Base-by-base conservation (phyloP, 306 rosid species). In the Fagus crenata region DNA sequence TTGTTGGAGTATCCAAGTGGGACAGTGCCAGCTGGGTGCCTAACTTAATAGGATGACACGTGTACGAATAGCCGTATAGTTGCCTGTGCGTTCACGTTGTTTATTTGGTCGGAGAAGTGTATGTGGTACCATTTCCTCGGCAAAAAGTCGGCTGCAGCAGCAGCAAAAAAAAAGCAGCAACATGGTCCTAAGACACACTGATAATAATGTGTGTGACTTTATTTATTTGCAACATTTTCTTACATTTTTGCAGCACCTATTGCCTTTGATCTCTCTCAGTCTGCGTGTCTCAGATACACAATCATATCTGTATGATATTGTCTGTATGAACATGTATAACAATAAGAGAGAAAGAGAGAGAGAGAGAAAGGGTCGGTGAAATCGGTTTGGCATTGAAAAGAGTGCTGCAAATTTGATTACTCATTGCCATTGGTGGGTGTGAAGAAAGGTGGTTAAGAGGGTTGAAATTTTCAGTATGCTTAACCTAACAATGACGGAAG, bases 21-120 rank as follows among this genome's bases (percentile, higher is more conserved):
- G 84, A 55, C 86, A 65, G 7, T 31, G 31, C 81, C 84, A 88
- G 87, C 88, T 89, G 89, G 81, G 85, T 40, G 68, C 80, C 89
- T 81, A 58, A 51, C 85, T 80, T 80, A 64, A 12, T 80, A 7
- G 60, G 68, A 65, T 13, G 87, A 84, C 90, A 88, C 90, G 90
- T 85, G 89, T 78, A 58, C 40, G 53, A 43, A 39, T 67, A 9
- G 65, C 69, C 65, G 55, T 41, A 67, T 18, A 32, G 11, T 49
- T 65, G 49, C 60, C 81, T 3, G 40, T 72, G 72, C 22, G 76
- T 74, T 71, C 67, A 71, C 69, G 80, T 33, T 46, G 2, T 28
- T 53, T 54, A 64, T 70, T 53, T 53, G 70, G 51, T 39, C 71
- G 71, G 64, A 46, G 15, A 31, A 67, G 67, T 33, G 39, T 56